Evolutionary conservation across 805 yeast species (phyloP).

Genomic region (Torulaspora franciscae): DNA sequence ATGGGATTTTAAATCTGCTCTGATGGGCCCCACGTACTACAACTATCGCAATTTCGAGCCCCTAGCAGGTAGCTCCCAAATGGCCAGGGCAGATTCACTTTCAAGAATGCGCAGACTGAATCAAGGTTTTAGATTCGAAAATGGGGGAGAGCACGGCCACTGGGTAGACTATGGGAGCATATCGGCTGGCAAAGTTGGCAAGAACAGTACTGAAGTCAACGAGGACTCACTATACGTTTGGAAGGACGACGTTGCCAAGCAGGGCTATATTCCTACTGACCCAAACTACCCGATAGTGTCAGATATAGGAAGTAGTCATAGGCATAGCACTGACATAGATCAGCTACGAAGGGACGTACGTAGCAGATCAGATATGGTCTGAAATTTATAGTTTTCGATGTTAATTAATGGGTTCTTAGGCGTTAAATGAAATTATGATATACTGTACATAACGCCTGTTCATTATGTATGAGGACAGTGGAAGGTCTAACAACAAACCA

Average conservation of each 20-base stretch:
- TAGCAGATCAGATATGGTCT: constrained; percentile 12
- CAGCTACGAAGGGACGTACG: constrained; percentile 20
- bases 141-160: constrained; percentile 74
- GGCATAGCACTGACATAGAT: constrained; percentile 24
- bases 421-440: neutral
- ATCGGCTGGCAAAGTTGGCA: neutral
- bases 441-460: constrained; percentile 1
- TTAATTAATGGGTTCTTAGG: neutral
- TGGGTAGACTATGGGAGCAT: constrained; percentile 52
- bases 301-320: constrained; percentile 27
- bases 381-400: neutral
- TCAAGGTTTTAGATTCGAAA: constrained; percentile 76
- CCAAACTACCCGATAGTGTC: constrained; percentile 35
- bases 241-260: constrained; percentile 23
- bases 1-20: constrained; percentile 67
- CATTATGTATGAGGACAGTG: neutral
- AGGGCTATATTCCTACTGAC: constrained; percentile 30
- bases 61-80: constrained; percentile 42
- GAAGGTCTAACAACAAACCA: neutral
- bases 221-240: constrained; percentile 18
- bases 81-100: constrained; percentile 62
- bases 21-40: constrained; percentile 63
- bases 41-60: constrained; percentile 82
- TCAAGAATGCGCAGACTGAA: constrained; percentile 65
- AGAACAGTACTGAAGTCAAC: constrained; percentile 9